Percentiles rank a stretch among this genome's conserved stretches.
phyloP scores from a whole-genome alignment of 768 basidiomycete genomes.

The Russula ochroleuca region DNA sequence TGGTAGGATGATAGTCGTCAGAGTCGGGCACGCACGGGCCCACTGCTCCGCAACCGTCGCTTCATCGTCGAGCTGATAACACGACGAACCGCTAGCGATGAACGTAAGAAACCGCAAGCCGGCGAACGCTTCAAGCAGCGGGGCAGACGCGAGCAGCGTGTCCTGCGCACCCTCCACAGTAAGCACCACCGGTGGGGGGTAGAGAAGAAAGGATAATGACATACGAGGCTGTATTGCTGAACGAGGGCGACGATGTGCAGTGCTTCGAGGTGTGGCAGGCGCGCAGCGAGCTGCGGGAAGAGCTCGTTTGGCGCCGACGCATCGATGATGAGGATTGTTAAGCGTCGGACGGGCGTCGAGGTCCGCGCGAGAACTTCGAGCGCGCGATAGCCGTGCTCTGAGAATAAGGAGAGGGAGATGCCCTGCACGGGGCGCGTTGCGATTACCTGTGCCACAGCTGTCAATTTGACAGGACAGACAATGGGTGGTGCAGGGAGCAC shows the following conservation, averaged over 20 bases:
- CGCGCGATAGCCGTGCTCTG: constrained; percentile 38
- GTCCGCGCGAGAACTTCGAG: constrained; percentile 44
- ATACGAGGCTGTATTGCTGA: constrained; percentile 45
- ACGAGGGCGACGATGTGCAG: constrained; percentile 57
- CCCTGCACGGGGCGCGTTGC: constrained; percentile 45
- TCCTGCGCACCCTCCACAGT: constrained; percentile 34
- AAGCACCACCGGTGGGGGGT: background rate
- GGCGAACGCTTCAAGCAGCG: constrained; percentile 41
- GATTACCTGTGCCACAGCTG: constrained; percentile 37
- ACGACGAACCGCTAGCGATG: constrained; percentile 43
- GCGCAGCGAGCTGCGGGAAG: constrained; percentile 44
- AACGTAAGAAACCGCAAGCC: constrained; percentile 51
- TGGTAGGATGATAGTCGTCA: constrained; percentile 61
- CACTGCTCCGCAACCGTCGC: constrained; percentile 49
- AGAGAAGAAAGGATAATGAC: constrained; percentile 28
- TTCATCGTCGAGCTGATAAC: constrained; percentile 38
- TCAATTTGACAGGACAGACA: background rate
- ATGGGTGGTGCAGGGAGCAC: no score
- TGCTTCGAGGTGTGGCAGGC: constrained; percentile 51
- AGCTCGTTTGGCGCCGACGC: constrained; percentile 39
- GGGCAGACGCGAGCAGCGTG: constrained; percentile 40
- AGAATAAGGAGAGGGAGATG: constrained; percentile 52
- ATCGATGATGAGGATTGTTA: constrained; percentile 60
- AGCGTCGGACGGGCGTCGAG: constrained; percentile 40
- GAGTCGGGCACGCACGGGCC: constrained; percentile 55